Evolutionary conservation across 345 rosid species (phyloP), one percentile per base, ranked within the genome.

Genomic region (Eucalyptus urophylla): DNA sequence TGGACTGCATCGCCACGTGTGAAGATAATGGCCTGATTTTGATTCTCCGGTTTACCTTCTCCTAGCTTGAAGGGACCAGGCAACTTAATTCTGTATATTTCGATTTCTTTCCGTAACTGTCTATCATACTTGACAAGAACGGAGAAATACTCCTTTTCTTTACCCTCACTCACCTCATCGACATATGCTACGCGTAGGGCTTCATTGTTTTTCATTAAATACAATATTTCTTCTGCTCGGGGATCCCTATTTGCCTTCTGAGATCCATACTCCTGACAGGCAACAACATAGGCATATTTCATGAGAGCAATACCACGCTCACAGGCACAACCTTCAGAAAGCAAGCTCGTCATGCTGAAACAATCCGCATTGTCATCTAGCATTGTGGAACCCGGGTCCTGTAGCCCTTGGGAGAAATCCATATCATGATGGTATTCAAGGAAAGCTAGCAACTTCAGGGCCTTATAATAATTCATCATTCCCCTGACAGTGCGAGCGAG

Each of bases 21-120:
- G 90, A 97, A 97, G 90, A 97, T 96, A 88, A 97, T 88, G 62
- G 96, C 98, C 90, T 97, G 99, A 91, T 97, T 97, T 92, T 97
- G 99, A 93, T 97, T 97, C 92, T 97, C 99, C 11, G 99, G 99
- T 90, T 97, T 97, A 11, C 99, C 99, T 92, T 97, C 99, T 37
- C 99, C 99, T 81, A 97, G 96, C 93, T 97, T 97, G 93, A 97
- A 91, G 14, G 98, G 98, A 85, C 99, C 99, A 12, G 99, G 99
- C 93, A 96, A 92, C 88, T 94, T 96, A 88, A 97, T 95, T 90
- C 99, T 93, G 93, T 96, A 97, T 86, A 97, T 93, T 88, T 97
- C 97, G 87, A 97, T 97, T 92, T 97, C 99, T 92, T 87, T 91
- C 89, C 93, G 90, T 89, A 92, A 89, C 89, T 92, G 94, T 87